A percentile compares a stretch with the other conserved stretches of the same genome.
Evolutionary conservation across 441 rosid species (phyloP).

Genomic region (Gossypium davidsonii): DNA sequence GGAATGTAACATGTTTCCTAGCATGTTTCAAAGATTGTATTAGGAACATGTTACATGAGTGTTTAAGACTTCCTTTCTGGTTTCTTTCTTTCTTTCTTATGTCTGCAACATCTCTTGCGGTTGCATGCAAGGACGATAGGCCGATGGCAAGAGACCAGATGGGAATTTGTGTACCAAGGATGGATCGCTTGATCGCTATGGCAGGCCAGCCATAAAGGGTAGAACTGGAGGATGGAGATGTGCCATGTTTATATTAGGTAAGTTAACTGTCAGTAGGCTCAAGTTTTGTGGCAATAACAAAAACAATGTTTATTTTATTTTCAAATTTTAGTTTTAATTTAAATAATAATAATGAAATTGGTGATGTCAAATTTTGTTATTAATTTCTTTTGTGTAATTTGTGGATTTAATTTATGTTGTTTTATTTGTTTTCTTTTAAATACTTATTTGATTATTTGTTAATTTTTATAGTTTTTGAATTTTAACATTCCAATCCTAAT

Average conservation of each 20-base stretch:
- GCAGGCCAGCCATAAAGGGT: conserved; percentile 21
- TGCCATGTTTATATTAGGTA: conserved; percentile 61
- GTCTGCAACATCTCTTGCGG: background rate
- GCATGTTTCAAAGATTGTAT: background rate
- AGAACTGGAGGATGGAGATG: conserved; percentile 60
- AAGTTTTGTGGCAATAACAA: too few relatives aligned
- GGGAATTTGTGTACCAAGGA: conserved; percentile 12
- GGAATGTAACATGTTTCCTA: background rate
- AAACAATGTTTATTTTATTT: too few relatives aligned
- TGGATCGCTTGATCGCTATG: conserved; percentile 18
- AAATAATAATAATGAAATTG: too few relatives aligned
- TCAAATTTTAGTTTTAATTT: too few relatives aligned
- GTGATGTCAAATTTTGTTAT: too few relatives aligned
- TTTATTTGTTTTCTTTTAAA: too few relatives aligned
- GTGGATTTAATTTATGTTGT: too few relatives aligned
- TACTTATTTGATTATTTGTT: too few relatives aligned
- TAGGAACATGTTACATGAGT: too few relatives aligned
- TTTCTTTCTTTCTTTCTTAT: background rate
- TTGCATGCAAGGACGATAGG: conserved; percentile 7
- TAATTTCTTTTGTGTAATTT: too few relatives aligned
- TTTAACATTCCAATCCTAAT: too few relatives aligned
- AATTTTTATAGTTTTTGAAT: too few relatives aligned
- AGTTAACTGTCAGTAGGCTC: background rate
- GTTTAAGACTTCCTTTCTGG: background rate
- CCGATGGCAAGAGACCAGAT: background rate